These are phyloP conservation scores for Delphinella strobiligena DNA, from an alignment of 2,329 filamentous ascomycete species.

Conservation along the genomic window DNA sequence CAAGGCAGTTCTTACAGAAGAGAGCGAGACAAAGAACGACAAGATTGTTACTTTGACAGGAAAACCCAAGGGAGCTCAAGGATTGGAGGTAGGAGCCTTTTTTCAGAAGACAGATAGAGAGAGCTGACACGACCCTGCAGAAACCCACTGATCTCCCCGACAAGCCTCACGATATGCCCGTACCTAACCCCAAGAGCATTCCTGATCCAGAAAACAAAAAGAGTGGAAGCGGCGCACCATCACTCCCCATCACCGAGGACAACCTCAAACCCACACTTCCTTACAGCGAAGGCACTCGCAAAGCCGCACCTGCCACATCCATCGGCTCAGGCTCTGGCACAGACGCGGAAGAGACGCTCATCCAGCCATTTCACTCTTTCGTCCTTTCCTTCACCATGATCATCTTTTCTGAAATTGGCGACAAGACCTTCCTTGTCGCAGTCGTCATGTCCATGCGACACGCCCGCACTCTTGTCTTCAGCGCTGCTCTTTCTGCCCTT, in stretches of 20 bases:
- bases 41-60: constrained; percentile 12
- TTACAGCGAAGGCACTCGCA: constrained; percentile 22
- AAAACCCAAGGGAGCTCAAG: constrained; percentile 22
- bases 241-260: constrained; percentile 22
- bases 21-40: not conserved
- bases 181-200: constrained; percentile 45
- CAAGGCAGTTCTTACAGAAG: constrained; percentile 21
- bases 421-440: constrained; percentile 96
- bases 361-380: constrained; percentile 77
- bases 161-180: constrained; percentile 62
- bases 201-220: constrained; percentile 15
- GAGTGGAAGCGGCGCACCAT: constrained; percentile 14
- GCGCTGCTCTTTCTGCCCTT: constrained; percentile 82
- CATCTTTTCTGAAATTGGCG: constrained; percentile 87
- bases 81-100: constrained; percentile 42
- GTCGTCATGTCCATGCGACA: constrained; percentile 99
- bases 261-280: constrained; percentile 22
- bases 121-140: constrained; percentile 31
- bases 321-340: constrained; percentile 11
- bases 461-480: constrained; percentile 83
- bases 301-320: not conserved
- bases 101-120: not conserved
- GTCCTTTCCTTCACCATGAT: constrained; percentile 94
- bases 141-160: constrained; percentile 73
- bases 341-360: constrained; percentile 41